Evolutionary conservation across 2,329 filamentous ascomycete genomes (phyloP), one percentile per base, ranked within the genome.

Genomic region (Exophiala dermatitidis): DNA sequence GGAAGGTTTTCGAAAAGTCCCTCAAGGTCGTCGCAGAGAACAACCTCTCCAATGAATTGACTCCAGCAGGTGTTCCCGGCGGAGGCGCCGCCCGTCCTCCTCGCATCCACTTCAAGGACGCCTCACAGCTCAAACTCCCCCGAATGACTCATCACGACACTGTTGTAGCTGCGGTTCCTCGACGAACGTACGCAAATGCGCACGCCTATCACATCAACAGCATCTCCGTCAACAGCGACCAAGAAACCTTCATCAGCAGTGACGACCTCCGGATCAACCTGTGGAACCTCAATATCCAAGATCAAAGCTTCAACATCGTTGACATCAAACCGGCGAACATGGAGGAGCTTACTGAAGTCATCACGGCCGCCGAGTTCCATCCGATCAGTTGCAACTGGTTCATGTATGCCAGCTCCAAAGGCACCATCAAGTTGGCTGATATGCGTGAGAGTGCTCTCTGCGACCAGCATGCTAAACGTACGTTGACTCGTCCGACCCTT

Each of bases 171-270:
- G 93, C 93, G 36, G 91, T 97, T 36, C 93, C 93, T 46, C 85
- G 93, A 64, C 86, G 91, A 73, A 96, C 91, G 37, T 98, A 97
- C 70, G 90, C 93, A 64, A 98, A 98, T 69, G 93, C 93, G 48
- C 93, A 98, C 70, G 93, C 93, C 62, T 98, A 98, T 71, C 93
- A 98, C 73, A 97, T 98, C 81, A 98, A 98, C 77, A 97, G 93
- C 77, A 98, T 98, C 71, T 97, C 93, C n/a, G 93, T 97, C 66
- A 98, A 98, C 77, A 97, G 91, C 69, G 93, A 98, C 70, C 93
- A 91, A 53, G 93, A 98, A 77, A 98, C 93, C 0, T 98, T 97
- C 72, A 96, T 98, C 74, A 96, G 90, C 76, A 96, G 90, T 69
- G 93, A 98, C 69, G 93, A 98, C 69, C 76, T 98, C 60, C 85